A percentile compares a stretch with the other conserved stretches of the same genome.
Conservation (phyloP, 2,329 filamentous ascomycete species). For the Aureobasidium sp. region DNA sequence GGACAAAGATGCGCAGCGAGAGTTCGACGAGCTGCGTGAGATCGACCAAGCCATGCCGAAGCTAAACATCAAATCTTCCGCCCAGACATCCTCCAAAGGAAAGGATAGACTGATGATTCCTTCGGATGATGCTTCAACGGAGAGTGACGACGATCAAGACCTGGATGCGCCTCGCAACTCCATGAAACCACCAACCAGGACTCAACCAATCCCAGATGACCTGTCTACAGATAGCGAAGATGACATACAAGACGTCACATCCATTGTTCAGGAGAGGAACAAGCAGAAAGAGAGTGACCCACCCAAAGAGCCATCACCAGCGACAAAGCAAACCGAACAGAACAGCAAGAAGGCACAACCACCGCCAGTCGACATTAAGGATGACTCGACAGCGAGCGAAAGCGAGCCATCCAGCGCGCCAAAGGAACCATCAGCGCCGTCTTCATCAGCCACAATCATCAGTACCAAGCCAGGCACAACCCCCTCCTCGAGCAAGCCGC, state of each 20-base stretch:
- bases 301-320: not conserved
- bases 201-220: not conserved
- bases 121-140: not conserved
- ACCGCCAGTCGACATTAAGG: not conserved
- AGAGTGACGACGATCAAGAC: constrained; percentile 3
- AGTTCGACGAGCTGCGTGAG: constrained; percentile 60
- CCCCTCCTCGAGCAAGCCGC: not conserved
- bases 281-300: not conserved
- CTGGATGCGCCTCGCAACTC: not conserved
- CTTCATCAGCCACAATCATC: not conserved
- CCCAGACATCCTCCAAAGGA: not conserved
- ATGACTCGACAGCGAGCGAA: constrained; percentile 19
- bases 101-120: not conserved
- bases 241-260: not conserved
- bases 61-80: not conserved
- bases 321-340: not conserved
- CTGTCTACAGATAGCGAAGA: constrained; percentile 8
- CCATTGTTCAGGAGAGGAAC: not conserved
- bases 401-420: not conserved
- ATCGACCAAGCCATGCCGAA: constrained; percentile 26
- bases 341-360: not conserved
- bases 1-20: constrained; percentile 53
- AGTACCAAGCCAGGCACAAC: constrained; percentile 13
- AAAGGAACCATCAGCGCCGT: not conserved
- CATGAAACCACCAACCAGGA: not conserved